Percentiles rank a stretch among this genome's conserved stretches.
phyloP scores from a whole-genome alignment of 371 early-diverging fungal genomes.

The Haplosporangium sp. region DNA sequence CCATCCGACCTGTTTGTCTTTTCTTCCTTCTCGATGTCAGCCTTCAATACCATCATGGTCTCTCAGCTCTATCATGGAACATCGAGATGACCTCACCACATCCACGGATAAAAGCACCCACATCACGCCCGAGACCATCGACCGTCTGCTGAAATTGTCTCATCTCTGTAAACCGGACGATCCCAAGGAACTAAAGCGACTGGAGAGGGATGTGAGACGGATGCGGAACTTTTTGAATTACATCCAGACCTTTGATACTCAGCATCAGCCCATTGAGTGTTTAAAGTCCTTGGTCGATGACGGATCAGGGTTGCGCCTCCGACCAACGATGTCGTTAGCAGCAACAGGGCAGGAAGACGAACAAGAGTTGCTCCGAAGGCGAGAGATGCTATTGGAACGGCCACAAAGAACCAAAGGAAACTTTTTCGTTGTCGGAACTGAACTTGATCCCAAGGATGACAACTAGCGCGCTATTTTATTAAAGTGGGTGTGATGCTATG shows the following conservation, averaged over 20 bases:
- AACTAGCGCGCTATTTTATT: slow-evolving; percentile 10
- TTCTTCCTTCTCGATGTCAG: not conserved
- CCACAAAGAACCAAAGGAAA: slow-evolving; percentile 40
- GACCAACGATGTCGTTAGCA: slow-evolving; percentile 5
- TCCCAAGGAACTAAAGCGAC: slow-evolving; percentile 13
- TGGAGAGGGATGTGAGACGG: slow-evolving; percentile 35
- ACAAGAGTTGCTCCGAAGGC: slow-evolving; percentile 9
- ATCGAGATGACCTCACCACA: slow-evolving; percentile 9
- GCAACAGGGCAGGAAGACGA: slow-evolving; percentile 1
- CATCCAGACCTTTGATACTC: slow-evolving; percentile 16
- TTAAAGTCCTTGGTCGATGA: slow-evolving; percentile 47
- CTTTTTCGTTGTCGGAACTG: slow-evolving; percentile 41
- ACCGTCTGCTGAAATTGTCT: slow-evolving; percentile 28
- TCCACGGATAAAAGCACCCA: slow-evolving; percentile 8
- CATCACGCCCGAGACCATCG: slow-evolving; percentile 39
- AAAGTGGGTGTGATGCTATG: not conserved
- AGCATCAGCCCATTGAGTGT: slow-evolving; percentile 9
- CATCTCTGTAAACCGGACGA: slow-evolving; percentile 39
- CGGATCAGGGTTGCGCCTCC: slow-evolving; percentile 27
- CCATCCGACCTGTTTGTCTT: not conserved
- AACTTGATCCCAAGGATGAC: slow-evolving; percentile 25
- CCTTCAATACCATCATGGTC: slow-evolving; percentile 51
- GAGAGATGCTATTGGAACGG: slow-evolving; percentile 25
- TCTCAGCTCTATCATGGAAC: slow-evolving; percentile 25
- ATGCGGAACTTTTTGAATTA: slow-evolving; percentile 43